Conservation (phyloP, 768 basidiomycete genomes). For the Suillus luteus region DNA sequence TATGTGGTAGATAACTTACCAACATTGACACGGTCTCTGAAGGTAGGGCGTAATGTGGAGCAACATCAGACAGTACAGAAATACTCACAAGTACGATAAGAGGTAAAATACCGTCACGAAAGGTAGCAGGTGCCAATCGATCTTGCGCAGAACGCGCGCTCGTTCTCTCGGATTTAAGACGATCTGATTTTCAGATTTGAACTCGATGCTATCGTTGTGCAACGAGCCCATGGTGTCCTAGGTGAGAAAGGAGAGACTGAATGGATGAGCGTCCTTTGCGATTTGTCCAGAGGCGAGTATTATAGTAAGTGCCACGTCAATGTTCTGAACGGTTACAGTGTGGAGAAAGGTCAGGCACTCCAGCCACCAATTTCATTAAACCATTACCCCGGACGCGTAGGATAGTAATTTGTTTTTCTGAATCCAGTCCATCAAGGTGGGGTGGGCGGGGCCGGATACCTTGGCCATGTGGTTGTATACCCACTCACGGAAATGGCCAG, state of each 20-base stretch:
- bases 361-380: too few species aligned
- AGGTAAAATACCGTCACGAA: constrained; percentile 46
- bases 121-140: constrained; percentile 47
- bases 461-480: too few species aligned
- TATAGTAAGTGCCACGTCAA: too few species aligned
- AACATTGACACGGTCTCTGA: constrained; percentile 46
- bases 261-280: background rate
- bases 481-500: too few species aligned
- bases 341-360: too few species aligned
- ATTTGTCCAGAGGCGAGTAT: background rate
- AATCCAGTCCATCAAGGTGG: too few species aligned
- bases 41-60: background rate
- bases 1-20: constrained; percentile 30
- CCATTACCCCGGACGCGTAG: too few species aligned
- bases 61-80: background rate
- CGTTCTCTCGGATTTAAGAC: constrained; percentile 21
- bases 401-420: too few species aligned
- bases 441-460: too few species aligned
- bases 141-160: constrained; percentile 38
- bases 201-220: background rate
- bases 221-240: background rate
- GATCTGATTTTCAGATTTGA: background rate
- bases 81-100: constrained; percentile 47
- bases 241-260: background rate
- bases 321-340: too few species aligned